Evolutionary conservation across 2,329 filamentous ascomycete genomes (phyloP).

Genomic region (Calonectria hawksworthii): DNA sequence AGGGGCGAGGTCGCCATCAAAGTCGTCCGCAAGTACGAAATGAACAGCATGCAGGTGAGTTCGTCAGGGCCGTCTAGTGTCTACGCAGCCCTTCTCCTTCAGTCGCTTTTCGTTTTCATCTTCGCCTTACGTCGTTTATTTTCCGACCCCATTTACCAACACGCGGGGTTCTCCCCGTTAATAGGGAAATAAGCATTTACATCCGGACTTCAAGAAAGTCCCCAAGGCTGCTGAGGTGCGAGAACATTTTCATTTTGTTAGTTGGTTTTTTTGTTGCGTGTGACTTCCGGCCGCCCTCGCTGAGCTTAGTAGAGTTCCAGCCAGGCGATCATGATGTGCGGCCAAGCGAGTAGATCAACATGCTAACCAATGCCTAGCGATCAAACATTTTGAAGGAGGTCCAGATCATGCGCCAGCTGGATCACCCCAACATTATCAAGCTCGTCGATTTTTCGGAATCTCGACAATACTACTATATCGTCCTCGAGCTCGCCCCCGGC

Average conservation of each 20-base stretch:
- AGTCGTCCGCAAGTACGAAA: conserved; percentile 98
- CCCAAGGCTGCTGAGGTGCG: conserved; percentile 98
- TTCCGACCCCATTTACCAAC: conserved; percentile 66
- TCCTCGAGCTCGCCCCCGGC: conserved; percentile 93
- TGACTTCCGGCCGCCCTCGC: conserved; percentile 36
- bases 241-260: conserved; percentile 58
- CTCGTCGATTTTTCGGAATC: conserved; percentile 95
- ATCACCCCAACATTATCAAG: conserved; percentile 96
- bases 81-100: conserved; percentile 41
- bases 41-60: conserved; percentile 99
- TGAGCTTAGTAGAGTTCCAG: conserved; percentile 39
- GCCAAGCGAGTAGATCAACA: conserved; percentile 26
- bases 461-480: conserved; percentile 95
- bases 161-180: conserved; percentile 54
- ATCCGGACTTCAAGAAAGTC: conserved; percentile 96
- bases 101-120: conserved; percentile 28
- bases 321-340: conserved; percentile 35
- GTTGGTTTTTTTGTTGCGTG: conserved; percentile 31
- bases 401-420: conserved; percentile 96
- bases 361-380: conserved; percentile 70
- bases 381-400: conserved; percentile 99
- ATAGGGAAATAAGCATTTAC: conserved; percentile 92
- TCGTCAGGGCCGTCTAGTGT: conserved; percentile 41
- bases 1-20: conserved; percentile 94
- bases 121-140: conserved; percentile 30